Base-by-base conservation (phyloP, 805 yeast genomes). In the Saccharomycopsis selenospora region DNA sequence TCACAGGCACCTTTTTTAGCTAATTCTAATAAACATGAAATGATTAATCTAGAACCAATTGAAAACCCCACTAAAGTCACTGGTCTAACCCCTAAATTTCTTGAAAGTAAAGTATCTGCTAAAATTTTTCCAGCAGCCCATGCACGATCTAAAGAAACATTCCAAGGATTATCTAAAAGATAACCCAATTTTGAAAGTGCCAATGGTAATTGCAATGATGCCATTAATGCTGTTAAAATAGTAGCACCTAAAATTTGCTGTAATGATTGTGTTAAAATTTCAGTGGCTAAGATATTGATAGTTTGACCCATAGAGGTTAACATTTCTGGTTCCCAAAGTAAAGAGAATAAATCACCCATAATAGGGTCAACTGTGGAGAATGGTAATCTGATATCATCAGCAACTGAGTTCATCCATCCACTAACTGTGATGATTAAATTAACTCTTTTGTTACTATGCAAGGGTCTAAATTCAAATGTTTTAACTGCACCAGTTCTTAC, bases 241-340 rank as follows among this genome's bases (percentile, higher is more conserved):
- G 99, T 93, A 10, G 88, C 88, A 45, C 98, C 99, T 30, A 93
- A 71, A 49, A 93, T 83, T 63, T 95, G 99, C 67, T 93, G 99
- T 41, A 93, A 82, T 3, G 96, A 87, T 56, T 91, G 93, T 0
- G 95, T 79, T 47, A 95, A 71, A 0, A 95, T 91, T 66, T 93
- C 99, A 36, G 91, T 85, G 0, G 99, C 99, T 49, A 93, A 72
- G 58, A 93, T 90, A 54, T 80, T 79, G 55, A 93, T 91, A 0
- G 99, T 93, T 64, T 93, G 97, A 61, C 99, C 99, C 77, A 86
- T 88, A 48, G 95, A 85, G 53, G 80, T 82, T 58, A 93, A 78
- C 93, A 93, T 87, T 56, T 93, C 99, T 0, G 99, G 99, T 64
- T 93, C 99, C 99, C 99, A 93, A 43, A 86, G 68, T 5, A 93